phyloP scores from a whole-genome alignment of 2,329 filamentous ascomycete species.

The Arthrobotrys iridis region DNA sequence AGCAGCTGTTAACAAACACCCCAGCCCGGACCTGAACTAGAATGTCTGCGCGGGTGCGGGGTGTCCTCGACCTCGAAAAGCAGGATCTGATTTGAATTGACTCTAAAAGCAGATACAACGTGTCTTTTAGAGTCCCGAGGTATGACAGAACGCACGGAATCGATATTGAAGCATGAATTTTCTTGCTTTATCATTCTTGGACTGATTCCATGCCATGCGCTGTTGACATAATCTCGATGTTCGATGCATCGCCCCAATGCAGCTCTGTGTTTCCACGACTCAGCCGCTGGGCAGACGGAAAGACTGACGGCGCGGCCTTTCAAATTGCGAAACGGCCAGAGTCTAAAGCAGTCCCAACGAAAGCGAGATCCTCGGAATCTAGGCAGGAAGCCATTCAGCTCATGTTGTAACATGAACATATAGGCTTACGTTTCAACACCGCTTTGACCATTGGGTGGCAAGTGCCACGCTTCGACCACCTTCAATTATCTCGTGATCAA shows the following conservation, averaged over 20 bases:
- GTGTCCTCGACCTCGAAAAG: constrained; percentile 1
- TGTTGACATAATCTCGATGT: constrained; percentile 18
- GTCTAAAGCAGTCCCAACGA: neutral
- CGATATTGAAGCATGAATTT: constrained; percentile 4
- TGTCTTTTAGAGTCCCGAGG: neutral
- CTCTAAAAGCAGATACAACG: constrained; percentile 3
- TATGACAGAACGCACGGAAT: neutral
- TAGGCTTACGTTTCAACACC: neutral
- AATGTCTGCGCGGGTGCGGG: constrained; percentile 23
- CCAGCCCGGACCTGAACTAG: constrained; percentile 19
- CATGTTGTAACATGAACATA: constrained; percentile 1
- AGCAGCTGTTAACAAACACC: constrained; percentile 41
- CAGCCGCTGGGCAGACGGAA: constrained; percentile 22
- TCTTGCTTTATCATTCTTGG: neutral
- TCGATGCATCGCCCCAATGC: constrained; percentile 15
- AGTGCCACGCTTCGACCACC: neutral
- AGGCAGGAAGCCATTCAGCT: constrained; percentile 50
- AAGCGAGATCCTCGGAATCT: neutral
- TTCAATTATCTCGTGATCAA: neutral
- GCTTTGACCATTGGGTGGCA: neutral
- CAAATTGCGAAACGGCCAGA: neutral
- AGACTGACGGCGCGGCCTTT: constrained; percentile 16
- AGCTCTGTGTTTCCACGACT: constrained; percentile 17
- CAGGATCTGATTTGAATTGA: constrained; percentile 2
- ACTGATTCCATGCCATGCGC: neutral